A percentile compares a stretch with the other conserved stretches of the same genome.
Evolutionary conservation across 2,329 filamentous ascomycete species (phyloP).

Genomic region (Stagonosporopsis chrysanthemi): DNA sequence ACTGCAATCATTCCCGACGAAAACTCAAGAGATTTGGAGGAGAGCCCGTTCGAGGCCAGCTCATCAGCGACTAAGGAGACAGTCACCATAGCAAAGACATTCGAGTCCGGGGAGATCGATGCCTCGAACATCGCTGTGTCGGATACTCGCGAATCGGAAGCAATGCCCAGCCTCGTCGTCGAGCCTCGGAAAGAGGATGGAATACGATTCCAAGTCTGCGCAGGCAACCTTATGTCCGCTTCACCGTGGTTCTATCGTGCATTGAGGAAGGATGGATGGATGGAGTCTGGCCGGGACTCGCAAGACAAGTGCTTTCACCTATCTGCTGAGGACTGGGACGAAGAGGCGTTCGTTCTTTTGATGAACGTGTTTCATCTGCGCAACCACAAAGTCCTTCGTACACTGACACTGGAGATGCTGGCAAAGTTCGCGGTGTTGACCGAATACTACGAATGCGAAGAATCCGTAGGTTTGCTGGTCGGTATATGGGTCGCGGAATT

Average conservation of each 20-base stretch:
- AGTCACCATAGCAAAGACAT: too few species aligned
- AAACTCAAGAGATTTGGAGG: too few species aligned
- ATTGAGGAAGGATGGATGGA: slow-evolving; percentile 5
- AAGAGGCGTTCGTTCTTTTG: slow-evolving; percentile 52
- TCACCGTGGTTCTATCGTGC: slow-evolving; percentile 14
- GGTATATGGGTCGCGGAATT: slow-evolving; percentile 52
- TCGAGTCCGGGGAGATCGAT: too few species aligned
- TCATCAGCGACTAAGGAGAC: too few species aligned
- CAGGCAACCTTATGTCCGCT: slow-evolving; percentile 11
- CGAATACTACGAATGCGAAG: slow-evolving; percentile 54
- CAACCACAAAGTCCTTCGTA: slow-evolving; percentile 50
- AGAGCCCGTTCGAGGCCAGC: too few species aligned
- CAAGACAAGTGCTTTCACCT: slow-evolving; percentile 22
- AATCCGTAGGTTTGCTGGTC: slow-evolving; percentile 54
- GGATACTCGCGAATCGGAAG: too few species aligned
- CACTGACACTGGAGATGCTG: slow-evolving; percentile 52
- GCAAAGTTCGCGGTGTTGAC: slow-evolving; percentile 56
- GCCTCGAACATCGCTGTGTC: too few species aligned
- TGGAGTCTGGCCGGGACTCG: slow-evolving; percentile 2
- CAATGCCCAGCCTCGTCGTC: too few species aligned
- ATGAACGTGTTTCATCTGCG: slow-evolving; percentile 58
- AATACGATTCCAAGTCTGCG: slow-evolving; percentile 10
- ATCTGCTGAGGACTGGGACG: slow-evolving; percentile 38
- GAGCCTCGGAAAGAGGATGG: too few species aligned
- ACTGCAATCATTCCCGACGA: too few species aligned